phyloP scores from a whole-genome alignment of 768 basidiomycete genomes.

The Lactarius evosmus region DNA sequence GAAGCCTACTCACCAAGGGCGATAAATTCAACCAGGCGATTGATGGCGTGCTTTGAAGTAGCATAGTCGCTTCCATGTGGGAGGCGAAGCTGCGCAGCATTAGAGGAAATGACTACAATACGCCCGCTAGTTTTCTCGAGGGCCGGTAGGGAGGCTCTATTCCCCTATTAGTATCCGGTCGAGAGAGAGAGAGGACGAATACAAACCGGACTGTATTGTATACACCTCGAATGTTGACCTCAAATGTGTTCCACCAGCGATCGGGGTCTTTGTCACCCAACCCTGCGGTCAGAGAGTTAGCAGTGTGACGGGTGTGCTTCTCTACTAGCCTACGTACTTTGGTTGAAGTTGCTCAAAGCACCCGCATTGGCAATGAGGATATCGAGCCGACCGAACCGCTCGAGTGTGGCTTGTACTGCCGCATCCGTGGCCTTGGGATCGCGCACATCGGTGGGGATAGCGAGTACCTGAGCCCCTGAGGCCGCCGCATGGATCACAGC shows the following conservation, averaged over 20 bases:
- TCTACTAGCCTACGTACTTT: neutral
- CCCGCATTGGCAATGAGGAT: too few relatives aligned
- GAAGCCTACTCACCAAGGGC: conserved; percentile 11
- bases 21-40: conserved; percentile 14
- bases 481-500: conserved; percentile 4
- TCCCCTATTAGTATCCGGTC: neutral
- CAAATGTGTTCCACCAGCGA: too few relatives aligned
- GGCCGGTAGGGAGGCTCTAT: conserved; percentile 5
- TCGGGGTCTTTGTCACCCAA: conserved; percentile 28
- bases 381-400: too few relatives aligned
- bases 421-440: neutral
- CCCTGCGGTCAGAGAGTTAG: conserved; percentile 6
- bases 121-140: conserved; percentile 7
- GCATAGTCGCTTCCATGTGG: conserved; percentile 11
- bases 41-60: too few relatives aligned
- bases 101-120: conserved; percentile 15
- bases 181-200: neutral
- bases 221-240: too few relatives aligned
- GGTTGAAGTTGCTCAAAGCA: too few relatives aligned
- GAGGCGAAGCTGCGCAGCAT: neutral
- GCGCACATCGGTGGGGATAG: too few relatives aligned
- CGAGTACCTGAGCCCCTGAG: conserved; percentile 5
- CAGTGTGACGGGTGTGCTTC: neutral
- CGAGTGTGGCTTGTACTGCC: too few relatives aligned
- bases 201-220: conserved; percentile 30